Percentiles rank a stretch among this genome's conserved stretches.
Conservation (phyloP, 1,139 yeast genomes). For the Candida sp. region DNA sequence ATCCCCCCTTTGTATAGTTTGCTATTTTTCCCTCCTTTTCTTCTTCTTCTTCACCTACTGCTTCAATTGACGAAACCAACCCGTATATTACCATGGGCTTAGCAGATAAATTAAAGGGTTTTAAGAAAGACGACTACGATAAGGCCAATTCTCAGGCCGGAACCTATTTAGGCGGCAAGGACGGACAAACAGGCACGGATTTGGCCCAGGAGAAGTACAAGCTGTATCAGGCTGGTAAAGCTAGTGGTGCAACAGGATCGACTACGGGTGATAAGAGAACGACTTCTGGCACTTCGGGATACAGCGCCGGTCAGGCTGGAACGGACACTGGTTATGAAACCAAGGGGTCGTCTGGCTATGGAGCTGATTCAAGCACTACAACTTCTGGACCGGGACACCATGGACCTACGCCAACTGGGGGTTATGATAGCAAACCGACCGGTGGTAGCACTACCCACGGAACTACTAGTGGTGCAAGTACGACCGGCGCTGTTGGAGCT, state of each 20-base stretch:
- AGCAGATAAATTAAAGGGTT: constrained; percentile 15
- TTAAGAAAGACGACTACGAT: constrained; percentile 13
- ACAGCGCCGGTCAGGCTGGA: neutral
- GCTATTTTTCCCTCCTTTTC: no score
- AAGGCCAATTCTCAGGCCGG: constrained; percentile 13
- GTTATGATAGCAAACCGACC: no score
- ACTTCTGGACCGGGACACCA: neutral
- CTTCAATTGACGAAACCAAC: no score
- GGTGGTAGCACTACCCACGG: no score
- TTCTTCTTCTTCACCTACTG: no score
- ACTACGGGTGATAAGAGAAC: no score
- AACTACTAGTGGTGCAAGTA: no score
- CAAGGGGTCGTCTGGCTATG: no score
- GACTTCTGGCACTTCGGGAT: neutral
- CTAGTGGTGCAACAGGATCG: constrained; percentile 3
- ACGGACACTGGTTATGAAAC: no score
- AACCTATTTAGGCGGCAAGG: constrained; percentile 13
- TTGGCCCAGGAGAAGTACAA: constrained; percentile 14
- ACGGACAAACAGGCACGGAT: constrained; percentile 16
- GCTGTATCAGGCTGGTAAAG: constrained; percentile 6
- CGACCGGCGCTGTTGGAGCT: no score
- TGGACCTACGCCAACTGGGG: neutral
- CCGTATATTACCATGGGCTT: constrained; percentile 11
- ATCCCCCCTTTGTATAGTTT: no score
- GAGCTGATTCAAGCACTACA: neutral